phyloP scores from a whole-genome alignment of 192 early-diverging fungal genomes.

The Gryganskiella cystojenkinii region DNA sequence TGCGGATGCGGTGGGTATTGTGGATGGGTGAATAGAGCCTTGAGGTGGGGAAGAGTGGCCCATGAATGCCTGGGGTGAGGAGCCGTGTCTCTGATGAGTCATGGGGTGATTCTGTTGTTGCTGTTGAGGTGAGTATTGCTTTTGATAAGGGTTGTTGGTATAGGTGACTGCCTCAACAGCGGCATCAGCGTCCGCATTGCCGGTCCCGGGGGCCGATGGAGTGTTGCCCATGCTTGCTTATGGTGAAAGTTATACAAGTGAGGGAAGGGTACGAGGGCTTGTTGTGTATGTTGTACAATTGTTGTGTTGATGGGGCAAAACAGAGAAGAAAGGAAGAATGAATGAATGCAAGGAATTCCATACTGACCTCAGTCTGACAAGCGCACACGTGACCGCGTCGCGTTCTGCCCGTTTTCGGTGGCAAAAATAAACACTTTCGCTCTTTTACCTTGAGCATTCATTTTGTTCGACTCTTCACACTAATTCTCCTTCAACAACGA shows the following conservation, averaged over 20 bases:
- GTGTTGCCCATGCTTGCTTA: slow-evolving; percentile 38
- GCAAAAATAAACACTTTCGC: background rate
- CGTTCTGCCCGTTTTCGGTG: background rate
- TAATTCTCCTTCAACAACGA: no score
- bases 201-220: slow-evolving; percentile 24
- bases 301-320: background rate
- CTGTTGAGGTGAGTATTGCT: slow-evolving; percentile 1
- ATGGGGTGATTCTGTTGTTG: slow-evolving; percentile 1
- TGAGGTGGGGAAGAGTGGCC: slow-evolving; percentile 23
- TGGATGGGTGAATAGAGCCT: slow-evolving; percentile 40
- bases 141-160: slow-evolving; percentile 39
- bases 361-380: background rate
- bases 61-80: slow-evolving; percentile 23
- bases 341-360: no score
- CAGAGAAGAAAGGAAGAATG: background rate
- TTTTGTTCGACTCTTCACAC: background rate
- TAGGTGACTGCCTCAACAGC: slow-evolving; percentile 46
- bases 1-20: slow-evolving; percentile 42
- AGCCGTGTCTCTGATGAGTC: slow-evolving; percentile 24
- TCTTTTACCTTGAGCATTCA: background rate
- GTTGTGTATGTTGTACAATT: background rate
- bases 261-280: background rate
- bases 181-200: slow-evolving; percentile 8
- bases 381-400: background rate
- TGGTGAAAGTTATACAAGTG: background rate